These are phyloP conservation scores for Tuber indicum DNA, from an alignment of 495 filamentous ascomycete genomes.

Conservation along the genomic window DNA sequence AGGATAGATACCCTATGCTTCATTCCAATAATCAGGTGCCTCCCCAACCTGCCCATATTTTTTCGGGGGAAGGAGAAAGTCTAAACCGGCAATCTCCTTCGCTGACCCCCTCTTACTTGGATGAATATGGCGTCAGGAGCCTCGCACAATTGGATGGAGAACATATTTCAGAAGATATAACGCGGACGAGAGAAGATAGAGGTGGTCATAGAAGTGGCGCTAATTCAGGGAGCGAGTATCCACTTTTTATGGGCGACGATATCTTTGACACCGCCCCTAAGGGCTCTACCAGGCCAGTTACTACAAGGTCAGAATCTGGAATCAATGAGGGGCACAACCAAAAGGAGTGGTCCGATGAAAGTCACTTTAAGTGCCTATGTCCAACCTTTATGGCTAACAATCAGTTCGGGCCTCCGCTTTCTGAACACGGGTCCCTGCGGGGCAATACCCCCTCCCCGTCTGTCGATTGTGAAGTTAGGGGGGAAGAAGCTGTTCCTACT, in stretches of 20 bases:
- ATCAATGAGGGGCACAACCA: background rate
- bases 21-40: background rate
- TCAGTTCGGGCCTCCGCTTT: background rate
- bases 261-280: background rate
- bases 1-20: background rate
- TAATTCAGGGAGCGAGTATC: background rate
- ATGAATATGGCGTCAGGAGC: background rate
- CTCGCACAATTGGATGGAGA: background rate
- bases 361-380: background rate
- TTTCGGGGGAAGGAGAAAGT: background rate
- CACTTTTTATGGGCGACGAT: background rate
- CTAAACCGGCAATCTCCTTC: background rate
- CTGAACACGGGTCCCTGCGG: background rate
- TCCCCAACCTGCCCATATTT: background rate
- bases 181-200: background rate
- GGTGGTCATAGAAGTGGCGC: background rate
- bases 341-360: background rate
- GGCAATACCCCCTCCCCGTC: background rate
- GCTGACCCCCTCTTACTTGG: background rate
- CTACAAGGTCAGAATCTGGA: background rate
- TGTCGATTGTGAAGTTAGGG: background rate
- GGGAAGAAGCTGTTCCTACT: background rate
- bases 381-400: background rate
- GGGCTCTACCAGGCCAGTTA: background rate
- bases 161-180: background rate